phyloP scores from a whole-genome alignment of 805 yeast genomes.

The Myxozyma sirexii region DNA sequence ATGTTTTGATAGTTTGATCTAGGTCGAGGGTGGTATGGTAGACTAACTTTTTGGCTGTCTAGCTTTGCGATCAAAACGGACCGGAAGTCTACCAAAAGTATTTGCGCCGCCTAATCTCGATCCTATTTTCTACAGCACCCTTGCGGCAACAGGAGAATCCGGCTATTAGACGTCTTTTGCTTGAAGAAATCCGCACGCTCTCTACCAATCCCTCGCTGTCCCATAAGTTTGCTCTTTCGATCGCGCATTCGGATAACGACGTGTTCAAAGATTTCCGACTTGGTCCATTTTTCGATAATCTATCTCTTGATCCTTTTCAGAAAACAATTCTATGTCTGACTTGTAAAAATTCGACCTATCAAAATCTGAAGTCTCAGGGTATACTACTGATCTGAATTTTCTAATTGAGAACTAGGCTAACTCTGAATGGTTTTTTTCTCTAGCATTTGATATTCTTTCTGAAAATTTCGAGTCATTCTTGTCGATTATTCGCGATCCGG shows the following conservation, averaged over 20 bases:
- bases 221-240: constrained; percentile 24
- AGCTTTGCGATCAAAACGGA: constrained; percentile 46
- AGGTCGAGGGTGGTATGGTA: not conserved
- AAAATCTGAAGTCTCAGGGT: constrained; percentile 23
- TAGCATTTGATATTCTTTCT: constrained; percentile 24
- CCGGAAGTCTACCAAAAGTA: constrained; percentile 44
- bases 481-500: constrained; percentile 7
- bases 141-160: constrained; percentile 38
- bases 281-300: constrained; percentile 41
- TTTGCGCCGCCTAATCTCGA: constrained; percentile 42
- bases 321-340: constrained; percentile 34
- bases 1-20: constrained; percentile 6
- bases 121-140: constrained; percentile 11
- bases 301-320: constrained; percentile 38
- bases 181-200: constrained; percentile 23
- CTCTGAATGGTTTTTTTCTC: not conserved
- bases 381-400: not conserved
- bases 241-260: constrained; percentile 34
- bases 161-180: constrained; percentile 33
- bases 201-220: constrained; percentile 23
- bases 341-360: constrained; percentile 19
- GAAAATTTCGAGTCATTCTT: constrained; percentile 12
- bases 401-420: too few relatives aligned
- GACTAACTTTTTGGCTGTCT: not conserved
- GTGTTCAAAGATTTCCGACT: constrained; percentile 41